phyloP scores from a whole-genome alignment of 2,329 filamentous ascomycete species.

The Monosporascus sp. region DNA sequence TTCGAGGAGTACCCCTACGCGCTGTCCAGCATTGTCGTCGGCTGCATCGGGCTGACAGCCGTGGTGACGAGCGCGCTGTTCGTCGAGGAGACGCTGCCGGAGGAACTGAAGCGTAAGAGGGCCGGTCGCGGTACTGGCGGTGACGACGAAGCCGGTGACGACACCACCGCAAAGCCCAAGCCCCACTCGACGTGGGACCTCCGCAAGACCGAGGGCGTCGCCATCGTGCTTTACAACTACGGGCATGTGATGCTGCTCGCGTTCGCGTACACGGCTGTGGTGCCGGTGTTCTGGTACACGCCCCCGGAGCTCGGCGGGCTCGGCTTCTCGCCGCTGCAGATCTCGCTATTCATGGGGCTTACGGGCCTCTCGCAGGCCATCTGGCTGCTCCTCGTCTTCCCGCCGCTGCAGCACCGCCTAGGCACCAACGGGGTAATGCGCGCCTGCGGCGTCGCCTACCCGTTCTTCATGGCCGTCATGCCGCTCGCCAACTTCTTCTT shows the following conservation, averaged over 20 bases:
- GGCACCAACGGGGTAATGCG: slow-evolving; percentile 64
- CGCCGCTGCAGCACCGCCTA: slow-evolving; percentile 57
- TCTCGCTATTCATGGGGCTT: slow-evolving; percentile 60
- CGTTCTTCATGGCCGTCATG: slow-evolving; percentile 53
- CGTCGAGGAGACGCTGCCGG: slow-evolving; percentile 55
- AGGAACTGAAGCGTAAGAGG: slow-evolving; percentile 15
- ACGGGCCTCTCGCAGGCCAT: slow-evolving; percentile 61
- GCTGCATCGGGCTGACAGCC: slow-evolving; percentile 46
- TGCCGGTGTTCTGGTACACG: slow-evolving; percentile 66
- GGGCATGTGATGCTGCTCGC: slow-evolving; percentile 63
- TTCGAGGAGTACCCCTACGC: slow-evolving; percentile 62
- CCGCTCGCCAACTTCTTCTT: slow-evolving; percentile 55
- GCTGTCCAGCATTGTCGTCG: slow-evolving; percentile 56
- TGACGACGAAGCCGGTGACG: slow-evolving; percentile 8
- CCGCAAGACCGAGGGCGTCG: slow-evolving; percentile 58
- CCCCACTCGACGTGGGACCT: slow-evolving; percentile 47
- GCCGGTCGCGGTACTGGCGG: neutral
- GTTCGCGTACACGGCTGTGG: slow-evolving; percentile 65
- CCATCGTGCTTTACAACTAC: slow-evolving; percentile 60
- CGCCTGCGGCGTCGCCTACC: slow-evolving; percentile 53
- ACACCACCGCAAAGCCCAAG: slow-evolving; percentile 11
- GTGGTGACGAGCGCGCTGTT: slow-evolving; percentile 49
- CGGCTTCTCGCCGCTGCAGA: slow-evolving; percentile 55
- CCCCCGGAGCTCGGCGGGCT: slow-evolving; percentile 58
- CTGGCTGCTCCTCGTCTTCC: slow-evolving; percentile 69